phyloP scores from a whole-genome alignment of 2,329 filamentous ascomycete genomes.

The Metarhizium anisopliae region DNA sequence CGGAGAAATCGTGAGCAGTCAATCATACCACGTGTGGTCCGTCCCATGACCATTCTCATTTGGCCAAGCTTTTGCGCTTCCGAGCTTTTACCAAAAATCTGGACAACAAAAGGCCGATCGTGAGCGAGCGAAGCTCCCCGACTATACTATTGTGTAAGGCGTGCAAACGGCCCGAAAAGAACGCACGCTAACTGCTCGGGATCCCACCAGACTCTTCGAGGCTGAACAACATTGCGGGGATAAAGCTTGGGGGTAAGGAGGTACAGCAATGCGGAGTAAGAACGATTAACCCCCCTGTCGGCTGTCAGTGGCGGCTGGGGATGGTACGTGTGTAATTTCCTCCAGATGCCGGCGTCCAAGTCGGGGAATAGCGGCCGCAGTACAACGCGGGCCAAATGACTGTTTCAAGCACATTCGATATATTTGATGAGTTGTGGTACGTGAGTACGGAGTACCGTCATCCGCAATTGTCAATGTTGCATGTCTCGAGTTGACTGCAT shows the following conservation, averaged over 20 bases:
- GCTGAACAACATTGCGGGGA: background rate
- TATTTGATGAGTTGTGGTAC: background rate
- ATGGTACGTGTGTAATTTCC: background rate
- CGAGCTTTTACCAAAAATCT: background rate
- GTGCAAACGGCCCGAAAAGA: slow-evolving; percentile 5
- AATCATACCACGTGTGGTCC: no score
- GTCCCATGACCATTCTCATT: no score
- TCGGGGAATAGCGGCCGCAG: background rate
- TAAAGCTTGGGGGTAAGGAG: background rate
- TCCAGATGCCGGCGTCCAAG: background rate
- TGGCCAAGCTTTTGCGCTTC: no score
- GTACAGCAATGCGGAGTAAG: background rate
- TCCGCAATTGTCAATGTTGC: no score
- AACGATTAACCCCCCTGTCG: no score
- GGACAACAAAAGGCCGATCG: background rate
- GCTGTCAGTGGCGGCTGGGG: background rate
- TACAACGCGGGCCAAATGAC: background rate
- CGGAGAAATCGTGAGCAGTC: background rate
- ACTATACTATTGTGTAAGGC: background rate
- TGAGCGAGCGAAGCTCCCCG: background rate
- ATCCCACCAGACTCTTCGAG: background rate
- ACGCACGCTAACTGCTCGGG: background rate
- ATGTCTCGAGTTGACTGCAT: no score
- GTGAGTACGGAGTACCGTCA: background rate
- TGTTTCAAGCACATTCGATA: background rate